These are phyloP conservation scores for Drosera capensis DNA, from an alignment of 148 eudicot species.

Conservation along the genomic window DNA sequence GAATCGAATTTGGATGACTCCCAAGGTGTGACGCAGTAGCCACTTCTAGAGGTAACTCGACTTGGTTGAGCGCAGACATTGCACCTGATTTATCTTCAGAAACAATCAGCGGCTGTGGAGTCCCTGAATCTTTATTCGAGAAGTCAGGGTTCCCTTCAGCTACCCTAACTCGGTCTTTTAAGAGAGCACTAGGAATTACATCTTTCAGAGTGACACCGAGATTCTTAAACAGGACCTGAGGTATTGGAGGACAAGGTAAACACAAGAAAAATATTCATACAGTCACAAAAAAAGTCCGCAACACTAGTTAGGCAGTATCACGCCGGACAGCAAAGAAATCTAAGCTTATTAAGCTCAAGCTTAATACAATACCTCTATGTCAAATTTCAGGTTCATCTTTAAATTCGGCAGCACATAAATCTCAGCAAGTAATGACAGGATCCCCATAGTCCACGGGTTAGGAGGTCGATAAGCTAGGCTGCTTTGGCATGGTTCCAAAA, in stretches of 20 bases:
- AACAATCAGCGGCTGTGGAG: constrained; percentile 32
- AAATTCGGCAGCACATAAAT: constrained; percentile 91
- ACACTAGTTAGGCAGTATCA: too few relatives aligned
- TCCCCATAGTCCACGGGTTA: constrained; percentile 94
- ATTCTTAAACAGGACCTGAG: constrained; percentile 80
- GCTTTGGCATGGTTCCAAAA: constrained; percentile 73
- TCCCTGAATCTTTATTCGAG: constrained; percentile 65
- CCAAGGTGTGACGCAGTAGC: constrained; percentile 43
- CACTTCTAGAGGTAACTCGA: constrained; percentile 63
- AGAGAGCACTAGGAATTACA: constrained; percentile 61
- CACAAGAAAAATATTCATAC: too few relatives aligned
- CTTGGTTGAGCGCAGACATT: constrained; percentile 41
- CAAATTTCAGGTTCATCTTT: constrained; percentile 95
- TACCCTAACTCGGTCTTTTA: constrained; percentile 60
- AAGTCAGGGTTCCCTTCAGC: constrained; percentile 91
- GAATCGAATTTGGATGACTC: constrained; percentile 41
- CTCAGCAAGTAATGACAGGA: constrained; percentile 74
- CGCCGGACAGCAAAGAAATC: background rate
- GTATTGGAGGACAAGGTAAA: too few relatives aligned
- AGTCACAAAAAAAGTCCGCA: too few relatives aligned
- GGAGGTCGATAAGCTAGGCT: constrained; percentile 93
- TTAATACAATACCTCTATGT: constrained; percentile 75
- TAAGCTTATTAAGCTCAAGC: background rate
- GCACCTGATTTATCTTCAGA: constrained; percentile 42
- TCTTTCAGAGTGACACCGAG: constrained; percentile 71